These are phyloP conservation scores for Trichoderma sp. DNA, from an alignment of 2,329 filamentous ascomycete species.

Conservation along the genomic window DNA sequence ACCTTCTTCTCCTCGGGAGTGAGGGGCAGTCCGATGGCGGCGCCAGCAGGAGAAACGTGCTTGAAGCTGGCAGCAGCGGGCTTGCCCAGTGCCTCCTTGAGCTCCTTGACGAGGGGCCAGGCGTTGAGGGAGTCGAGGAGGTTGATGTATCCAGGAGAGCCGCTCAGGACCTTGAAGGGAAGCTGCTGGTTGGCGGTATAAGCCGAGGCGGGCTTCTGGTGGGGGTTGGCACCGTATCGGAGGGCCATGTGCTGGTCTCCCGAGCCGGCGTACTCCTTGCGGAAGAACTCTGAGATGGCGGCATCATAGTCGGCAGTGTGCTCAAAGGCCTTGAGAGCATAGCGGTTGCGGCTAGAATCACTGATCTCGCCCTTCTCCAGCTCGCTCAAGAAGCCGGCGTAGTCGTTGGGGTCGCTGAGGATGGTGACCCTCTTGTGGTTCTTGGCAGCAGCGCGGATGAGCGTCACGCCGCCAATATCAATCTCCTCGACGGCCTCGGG, in stretches of 20 bases:
- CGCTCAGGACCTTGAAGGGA: conserved; percentile 92
- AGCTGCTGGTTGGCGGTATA: conserved; percentile 70
- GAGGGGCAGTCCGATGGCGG: conserved; percentile 86
- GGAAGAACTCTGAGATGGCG: conserved; percentile 95
- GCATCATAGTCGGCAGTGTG: conserved; percentile 96
- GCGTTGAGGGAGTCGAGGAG: conserved; percentile 93
- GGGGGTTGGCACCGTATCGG: conserved; percentile 94
- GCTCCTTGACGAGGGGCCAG: conserved; percentile 95
- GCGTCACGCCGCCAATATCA: conserved; percentile 95
- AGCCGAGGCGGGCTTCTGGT: conserved; percentile 94
- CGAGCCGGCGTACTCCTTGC: conserved; percentile 88
- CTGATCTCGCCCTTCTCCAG: conserved; percentile 83
- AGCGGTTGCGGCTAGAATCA: conserved; percentile 79
- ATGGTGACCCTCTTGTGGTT: conserved; percentile 96
- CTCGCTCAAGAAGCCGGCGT: conserved; percentile 89
- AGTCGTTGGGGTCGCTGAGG: conserved; percentile 89
- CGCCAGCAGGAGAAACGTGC: conserved; percentile 95
- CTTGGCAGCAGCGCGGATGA: conserved; percentile 95
- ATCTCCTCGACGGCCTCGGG: conserved; percentile 98
- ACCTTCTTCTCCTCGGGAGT: conserved; percentile 89
- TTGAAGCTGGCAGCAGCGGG: conserved; percentile 97
- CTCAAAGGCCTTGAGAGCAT: conserved; percentile 96
- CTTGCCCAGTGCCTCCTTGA: conserved; percentile 81
- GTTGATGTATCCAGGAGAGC: conserved; percentile 95
- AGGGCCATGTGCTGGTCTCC: conserved; percentile 80